phyloP scores from a whole-genome alignment of 441 rosid genomes.

The Macaranga tanarius region DNA sequence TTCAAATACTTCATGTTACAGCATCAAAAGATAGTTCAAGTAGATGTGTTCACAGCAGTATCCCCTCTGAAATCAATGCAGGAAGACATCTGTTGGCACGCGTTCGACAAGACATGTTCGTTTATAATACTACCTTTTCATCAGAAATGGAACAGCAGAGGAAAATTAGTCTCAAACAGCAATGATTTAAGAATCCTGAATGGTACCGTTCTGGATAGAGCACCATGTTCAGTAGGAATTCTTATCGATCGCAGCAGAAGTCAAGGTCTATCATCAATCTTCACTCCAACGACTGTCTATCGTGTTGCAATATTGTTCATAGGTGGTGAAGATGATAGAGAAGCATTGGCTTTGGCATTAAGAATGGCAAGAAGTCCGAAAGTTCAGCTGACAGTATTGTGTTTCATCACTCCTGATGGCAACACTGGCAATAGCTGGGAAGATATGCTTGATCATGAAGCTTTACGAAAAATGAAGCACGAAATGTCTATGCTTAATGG shows the following conservation, averaged over 20 bases:
- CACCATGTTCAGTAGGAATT: constrained; percentile 50
- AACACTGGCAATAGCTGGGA: constrained; percentile 16
- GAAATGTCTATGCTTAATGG: neutral
- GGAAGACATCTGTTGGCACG: constrained; percentile 42
- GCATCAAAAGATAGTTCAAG: constrained; percentile 14
- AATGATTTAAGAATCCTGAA: constrained; percentile 31
- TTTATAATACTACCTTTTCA: constrained; percentile 45
- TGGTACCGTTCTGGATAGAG: constrained; percentile 32
- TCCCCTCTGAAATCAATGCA: constrained; percentile 42
- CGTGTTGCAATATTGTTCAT: constrained; percentile 32
- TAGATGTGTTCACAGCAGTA: constrained; percentile 39
- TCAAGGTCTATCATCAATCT: constrained; percentile 19
- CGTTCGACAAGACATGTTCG: constrained; percentile 32
- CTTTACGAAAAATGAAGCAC: constrained; percentile 22
- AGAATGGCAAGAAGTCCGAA: constrained; percentile 35
- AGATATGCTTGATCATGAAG: constrained; percentile 14
- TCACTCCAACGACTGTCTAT: neutral
- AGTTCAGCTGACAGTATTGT: constrained; percentile 27
- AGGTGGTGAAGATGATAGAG: constrained; percentile 49
- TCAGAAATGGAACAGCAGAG: constrained; percentile 33
- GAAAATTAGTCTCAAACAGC: constrained; percentile 27
- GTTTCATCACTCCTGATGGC: neutral
- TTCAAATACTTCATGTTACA: constrained; percentile 27
- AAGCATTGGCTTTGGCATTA: constrained; percentile 40
- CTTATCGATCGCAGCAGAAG: constrained; percentile 35